phyloP scores from a whole-genome alignment of 208 protist genomes.

The Leishmania tropica region DNA sequence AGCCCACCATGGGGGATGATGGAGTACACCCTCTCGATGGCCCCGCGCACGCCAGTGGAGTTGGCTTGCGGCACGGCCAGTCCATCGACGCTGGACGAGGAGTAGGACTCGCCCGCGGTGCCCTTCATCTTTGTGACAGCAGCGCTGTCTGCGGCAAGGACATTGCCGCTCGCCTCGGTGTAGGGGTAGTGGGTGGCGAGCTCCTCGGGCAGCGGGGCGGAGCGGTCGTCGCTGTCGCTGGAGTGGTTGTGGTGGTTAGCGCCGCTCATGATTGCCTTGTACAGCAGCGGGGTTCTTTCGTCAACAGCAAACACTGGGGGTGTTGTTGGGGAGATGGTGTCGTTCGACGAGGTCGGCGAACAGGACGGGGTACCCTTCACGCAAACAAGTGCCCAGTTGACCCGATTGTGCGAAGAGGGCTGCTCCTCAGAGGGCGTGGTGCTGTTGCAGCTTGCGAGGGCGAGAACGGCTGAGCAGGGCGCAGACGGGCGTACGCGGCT shows the following conservation, averaged over 20 bases:
- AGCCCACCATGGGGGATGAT: slow-evolving; percentile 76
- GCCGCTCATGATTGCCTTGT: slow-evolving; percentile 8
- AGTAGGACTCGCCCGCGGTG: not conserved
- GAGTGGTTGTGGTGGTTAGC: not conserved
- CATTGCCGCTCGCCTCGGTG: not conserved
- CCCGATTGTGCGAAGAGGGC: not conserved
- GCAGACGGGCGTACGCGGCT: too few species aligned
- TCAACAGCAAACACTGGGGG: not conserved
- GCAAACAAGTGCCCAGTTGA: not conserved
- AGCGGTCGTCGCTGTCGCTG: not conserved
- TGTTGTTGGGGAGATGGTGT: not conserved
- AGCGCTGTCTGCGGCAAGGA: slow-evolving; percentile 1
- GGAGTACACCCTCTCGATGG: slow-evolving; percentile 18
- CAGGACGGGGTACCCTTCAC: not conserved
- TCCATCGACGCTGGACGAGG: not conserved
- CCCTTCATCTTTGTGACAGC: not conserved
- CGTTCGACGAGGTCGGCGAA: not conserved
- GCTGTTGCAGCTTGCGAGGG: not conserved
- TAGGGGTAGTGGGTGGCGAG: slow-evolving; percentile 8
- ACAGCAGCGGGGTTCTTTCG: not conserved
- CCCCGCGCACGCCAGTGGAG: not conserved
- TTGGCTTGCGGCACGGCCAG: not conserved
- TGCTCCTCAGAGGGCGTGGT: not conserved
- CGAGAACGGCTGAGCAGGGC: not conserved
- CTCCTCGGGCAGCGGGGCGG: slow-evolving; percentile 21